Conservation (phyloP, 2,329 filamentous ascomycete genomes). For the Sporothrix luriei region DNA sequence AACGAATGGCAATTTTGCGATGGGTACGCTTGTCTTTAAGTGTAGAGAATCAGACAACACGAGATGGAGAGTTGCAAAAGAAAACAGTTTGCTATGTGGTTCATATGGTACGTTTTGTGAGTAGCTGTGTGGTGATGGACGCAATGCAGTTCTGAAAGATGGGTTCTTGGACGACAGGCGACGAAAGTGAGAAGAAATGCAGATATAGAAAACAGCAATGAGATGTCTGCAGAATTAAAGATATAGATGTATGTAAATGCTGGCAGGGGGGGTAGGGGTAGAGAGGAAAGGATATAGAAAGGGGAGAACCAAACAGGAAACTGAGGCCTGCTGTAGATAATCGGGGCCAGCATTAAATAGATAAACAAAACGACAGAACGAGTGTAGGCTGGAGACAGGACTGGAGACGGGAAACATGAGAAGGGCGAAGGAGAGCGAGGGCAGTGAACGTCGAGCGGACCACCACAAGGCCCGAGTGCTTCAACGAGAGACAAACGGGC, state of each 20-base stretch:
- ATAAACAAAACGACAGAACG: neutral
- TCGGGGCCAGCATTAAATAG: slow-evolving; percentile 16
- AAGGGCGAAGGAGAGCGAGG: slow-evolving; percentile 16
- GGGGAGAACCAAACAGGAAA: neutral
- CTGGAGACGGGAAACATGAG: neutral
- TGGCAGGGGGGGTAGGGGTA: neutral
- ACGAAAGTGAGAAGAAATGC: neutral
- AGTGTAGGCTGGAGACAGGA: neutral
- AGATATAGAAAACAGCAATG: neutral
- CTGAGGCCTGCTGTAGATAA: neutral
- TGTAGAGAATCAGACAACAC: neutral
- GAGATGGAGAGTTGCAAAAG: neutral
- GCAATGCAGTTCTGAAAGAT: neutral
- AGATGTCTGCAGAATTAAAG: neutral
- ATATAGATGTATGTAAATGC: neutral
- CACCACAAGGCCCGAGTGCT: slow-evolving; percentile 5
- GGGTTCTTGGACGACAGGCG: neutral
- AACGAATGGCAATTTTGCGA: slow-evolving; percentile 2
- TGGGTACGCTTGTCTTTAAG: neutral
- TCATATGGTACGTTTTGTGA: neutral
- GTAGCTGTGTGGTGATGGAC: neutral
- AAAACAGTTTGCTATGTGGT: neutral
- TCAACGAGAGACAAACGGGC: slow-evolving; percentile 1
- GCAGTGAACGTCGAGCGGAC: slow-evolving; percentile 3
- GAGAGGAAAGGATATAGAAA: neutral